Conservation (phyloP, 106 monocot species). For the Triglochin maritima region DNA sequence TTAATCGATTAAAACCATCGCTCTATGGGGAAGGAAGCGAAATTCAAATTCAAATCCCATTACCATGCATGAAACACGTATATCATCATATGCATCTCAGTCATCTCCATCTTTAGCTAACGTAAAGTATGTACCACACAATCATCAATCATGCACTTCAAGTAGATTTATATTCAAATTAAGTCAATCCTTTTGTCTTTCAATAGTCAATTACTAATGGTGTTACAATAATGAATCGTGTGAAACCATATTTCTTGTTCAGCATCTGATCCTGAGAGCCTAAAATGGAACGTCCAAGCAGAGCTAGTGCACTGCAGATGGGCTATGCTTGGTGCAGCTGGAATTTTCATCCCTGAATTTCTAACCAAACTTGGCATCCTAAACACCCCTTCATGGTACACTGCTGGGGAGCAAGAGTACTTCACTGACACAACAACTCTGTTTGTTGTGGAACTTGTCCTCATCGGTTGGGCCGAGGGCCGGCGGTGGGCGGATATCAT, state of each 20-base stretch:
- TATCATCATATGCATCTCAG: too few species aligned
- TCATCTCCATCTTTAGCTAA: too few species aligned
- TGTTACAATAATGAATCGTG: not conserved
- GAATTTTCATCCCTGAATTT: constrained; percentile 95
- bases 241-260: not conserved
- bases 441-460: constrained; percentile 72
- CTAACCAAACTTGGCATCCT: constrained; percentile 92
- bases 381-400: constrained; percentile 98
- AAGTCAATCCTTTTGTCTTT: not conserved
- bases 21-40: too few species aligned
- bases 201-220: not conserved
- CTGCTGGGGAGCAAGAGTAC: constrained; percentile 76
- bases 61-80: too few species aligned
- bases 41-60: too few species aligned
- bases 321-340: constrained; percentile 98
- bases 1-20: too few species aligned
- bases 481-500: constrained; percentile 94
- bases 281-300: constrained; percentile 82
- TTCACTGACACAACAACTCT: constrained; percentile 99
- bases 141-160: too few species aligned
- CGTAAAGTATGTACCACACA: too few species aligned
- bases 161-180: too few species aligned
- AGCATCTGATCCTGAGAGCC: constrained; percentile 95
- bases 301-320: constrained; percentile 97
- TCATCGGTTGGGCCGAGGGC: constrained; percentile 99